phyloP scores from a whole-genome alignment of 2,329 filamentous ascomycete species.

The Colletotrichum simmondsii region DNA sequence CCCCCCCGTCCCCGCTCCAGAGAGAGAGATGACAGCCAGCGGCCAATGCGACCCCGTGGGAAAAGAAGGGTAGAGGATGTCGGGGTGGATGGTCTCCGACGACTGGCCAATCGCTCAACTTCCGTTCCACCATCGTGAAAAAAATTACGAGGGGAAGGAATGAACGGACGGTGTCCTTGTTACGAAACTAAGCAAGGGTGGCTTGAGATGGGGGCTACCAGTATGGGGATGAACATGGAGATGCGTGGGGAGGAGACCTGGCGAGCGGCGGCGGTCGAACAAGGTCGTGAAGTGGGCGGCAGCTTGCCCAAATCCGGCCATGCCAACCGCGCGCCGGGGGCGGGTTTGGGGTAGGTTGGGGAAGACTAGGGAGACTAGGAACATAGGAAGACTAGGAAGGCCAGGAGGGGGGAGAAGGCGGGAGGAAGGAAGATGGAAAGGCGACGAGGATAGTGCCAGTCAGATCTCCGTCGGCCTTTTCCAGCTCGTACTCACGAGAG shows the following conservation, averaged over 20 bases:
- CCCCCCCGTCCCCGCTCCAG: background rate
- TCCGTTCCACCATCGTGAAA: conserved; percentile 26
- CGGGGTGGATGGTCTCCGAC: background rate
- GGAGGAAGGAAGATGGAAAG: background rate
- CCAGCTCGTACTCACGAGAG: background rate
- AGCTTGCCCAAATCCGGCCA: conserved; percentile 24
- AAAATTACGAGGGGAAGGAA: conserved; percentile 8
- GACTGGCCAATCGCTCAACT: conserved; percentile 26
- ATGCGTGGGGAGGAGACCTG: conserved; percentile 21
- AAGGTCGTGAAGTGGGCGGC: conserved; percentile 21
- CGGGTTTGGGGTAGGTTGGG: conserved; percentile 27
- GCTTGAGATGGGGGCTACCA: background rate
- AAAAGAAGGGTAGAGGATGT: background rate
- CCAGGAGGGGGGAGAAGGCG: background rate
- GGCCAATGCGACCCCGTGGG: conserved; percentile 30
- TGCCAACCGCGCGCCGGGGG: conserved; percentile 1
- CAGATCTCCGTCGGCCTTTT: background rate
- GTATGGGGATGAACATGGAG: conserved; percentile 32
- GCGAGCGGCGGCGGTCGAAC: conserved; percentile 1
- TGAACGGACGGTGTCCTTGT: background rate
- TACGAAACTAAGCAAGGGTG: conserved; percentile 21
- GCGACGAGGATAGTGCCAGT: background rate
- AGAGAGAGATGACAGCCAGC: conserved; percentile 18
- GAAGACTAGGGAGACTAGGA: background rate
- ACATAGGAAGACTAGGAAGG: background rate